These are phyloP conservation scores for Ganoderma leucocontextum DNA, from an alignment of 1,284 basidiomycete genomes.

Conservation along the genomic window DNA sequence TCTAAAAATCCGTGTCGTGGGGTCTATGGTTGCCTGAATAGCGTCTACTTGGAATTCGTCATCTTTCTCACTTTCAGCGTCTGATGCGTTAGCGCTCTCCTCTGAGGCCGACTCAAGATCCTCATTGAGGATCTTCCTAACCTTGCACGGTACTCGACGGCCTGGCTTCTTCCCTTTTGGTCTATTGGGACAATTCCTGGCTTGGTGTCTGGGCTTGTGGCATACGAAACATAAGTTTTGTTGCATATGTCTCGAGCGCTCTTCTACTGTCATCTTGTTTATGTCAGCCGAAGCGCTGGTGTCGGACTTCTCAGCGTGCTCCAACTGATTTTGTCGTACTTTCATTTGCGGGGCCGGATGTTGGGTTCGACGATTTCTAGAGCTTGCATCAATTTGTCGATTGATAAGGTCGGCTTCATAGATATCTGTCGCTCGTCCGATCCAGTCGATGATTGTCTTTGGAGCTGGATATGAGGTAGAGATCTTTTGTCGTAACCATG, in stretches of 20 bases:
- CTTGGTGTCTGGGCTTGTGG: neutral
- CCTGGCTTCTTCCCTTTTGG: no score
- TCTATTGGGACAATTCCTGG: neutral
- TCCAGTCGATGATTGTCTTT: no score
- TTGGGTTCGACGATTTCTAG: no score
- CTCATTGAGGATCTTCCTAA: no score
- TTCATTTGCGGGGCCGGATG: no score
- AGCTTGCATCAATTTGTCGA: no score
- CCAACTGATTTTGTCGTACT: no score
- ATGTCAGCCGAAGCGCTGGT: slow-evolving; percentile 13
- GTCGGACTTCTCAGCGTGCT: neutral
- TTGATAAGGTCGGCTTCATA: no score
- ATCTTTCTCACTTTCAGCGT: neutral
- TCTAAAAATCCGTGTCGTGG: neutral
- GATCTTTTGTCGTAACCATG: no score
- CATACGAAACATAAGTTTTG: neutral
- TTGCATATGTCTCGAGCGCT: neutral
- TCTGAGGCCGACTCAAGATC: neutral
- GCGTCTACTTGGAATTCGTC: neutral
- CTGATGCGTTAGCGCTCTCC: neutral
- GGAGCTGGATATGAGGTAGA: no score
- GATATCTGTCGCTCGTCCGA: no score
- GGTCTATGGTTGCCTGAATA: neutral
- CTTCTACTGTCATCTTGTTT: neutral
- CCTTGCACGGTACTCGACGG: no score